phyloP scores from a whole-genome alignment of 2,329 filamentous ascomycete genomes.

The Aureobasidium zeae region DNA sequence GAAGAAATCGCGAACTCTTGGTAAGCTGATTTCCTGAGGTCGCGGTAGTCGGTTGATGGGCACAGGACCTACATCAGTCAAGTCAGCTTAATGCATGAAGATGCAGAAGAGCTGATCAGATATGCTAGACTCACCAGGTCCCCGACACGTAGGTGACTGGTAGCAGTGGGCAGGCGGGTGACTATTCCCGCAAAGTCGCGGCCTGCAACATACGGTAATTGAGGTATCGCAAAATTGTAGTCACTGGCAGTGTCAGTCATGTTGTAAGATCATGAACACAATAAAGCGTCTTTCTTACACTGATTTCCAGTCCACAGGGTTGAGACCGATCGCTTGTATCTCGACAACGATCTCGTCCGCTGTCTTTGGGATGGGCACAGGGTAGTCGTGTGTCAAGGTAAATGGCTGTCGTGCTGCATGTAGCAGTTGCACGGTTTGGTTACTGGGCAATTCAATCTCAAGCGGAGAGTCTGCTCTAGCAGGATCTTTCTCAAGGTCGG shows the following conservation, averaged over 20 bases:
- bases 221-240: slow-evolving; percentile 60
- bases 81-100: neutral
- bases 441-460: neutral
- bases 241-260: slow-evolving; percentile 40
- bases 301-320: slow-evolving; percentile 69
- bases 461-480: slow-evolving; percentile 6
- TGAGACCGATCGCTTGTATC: slow-evolving; percentile 57
- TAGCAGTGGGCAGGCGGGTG: slow-evolving; percentile 36
- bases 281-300: slow-evolving; percentile 42
- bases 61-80: slow-evolving; percentile 38
- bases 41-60: slow-evolving; percentile 67
- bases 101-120: neutral
- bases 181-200: slow-evolving; percentile 61
- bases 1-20: slow-evolving; percentile 60
- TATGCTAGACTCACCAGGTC: slow-evolving; percentile 38
- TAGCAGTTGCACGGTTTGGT: slow-evolving; percentile 4
- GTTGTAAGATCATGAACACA: neutral
- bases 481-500: neutral
- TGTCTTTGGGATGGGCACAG: neutral
- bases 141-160: slow-evolving; percentile 45
- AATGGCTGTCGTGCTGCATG: slow-evolving; percentile 2
- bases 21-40: slow-evolving; percentile 61
- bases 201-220: slow-evolving; percentile 59
- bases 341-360: slow-evolving; percentile 52
- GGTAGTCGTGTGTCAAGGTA: neutral